phyloP scores from a whole-genome alignment of 2,329 filamentous ascomycete genomes.

The Clonostachys sp. region DNA sequence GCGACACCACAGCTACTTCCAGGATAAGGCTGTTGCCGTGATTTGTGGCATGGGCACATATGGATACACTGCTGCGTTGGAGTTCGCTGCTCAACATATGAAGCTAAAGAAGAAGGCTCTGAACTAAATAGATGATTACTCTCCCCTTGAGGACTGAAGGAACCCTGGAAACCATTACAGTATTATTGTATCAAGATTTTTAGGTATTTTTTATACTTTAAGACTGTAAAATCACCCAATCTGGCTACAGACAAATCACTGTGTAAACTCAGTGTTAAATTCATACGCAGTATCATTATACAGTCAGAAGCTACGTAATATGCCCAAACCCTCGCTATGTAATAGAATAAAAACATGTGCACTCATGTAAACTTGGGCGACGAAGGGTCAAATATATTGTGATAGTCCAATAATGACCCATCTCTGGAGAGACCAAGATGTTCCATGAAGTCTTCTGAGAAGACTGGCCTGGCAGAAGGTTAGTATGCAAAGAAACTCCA shows the following conservation, averaged over 20 bases:
- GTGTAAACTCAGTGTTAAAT: too few relatives aligned
- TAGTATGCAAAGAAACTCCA: not conserved
- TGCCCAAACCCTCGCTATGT: too few relatives aligned
- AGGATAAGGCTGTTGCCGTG: conserved; percentile 71
- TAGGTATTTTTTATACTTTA: not conserved
- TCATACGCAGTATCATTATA: too few relatives aligned
- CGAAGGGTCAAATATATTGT: too few relatives aligned
- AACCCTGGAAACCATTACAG: not conserved
- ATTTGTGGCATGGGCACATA: conserved; percentile 64
- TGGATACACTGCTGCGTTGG: conserved; percentile 58
- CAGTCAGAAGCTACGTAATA: too few relatives aligned
- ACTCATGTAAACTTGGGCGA: too few relatives aligned
- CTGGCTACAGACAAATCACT: too few relatives aligned
- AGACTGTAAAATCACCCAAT: not conserved
- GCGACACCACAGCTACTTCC: conserved; percentile 66
- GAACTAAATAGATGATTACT: conserved; percentile 1
- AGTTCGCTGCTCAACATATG: conserved; percentile 43
- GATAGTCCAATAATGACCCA: not conserved
- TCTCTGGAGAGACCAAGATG: conserved; percentile 1
- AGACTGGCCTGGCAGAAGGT: not conserved
- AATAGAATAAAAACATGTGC: too few relatives aligned
- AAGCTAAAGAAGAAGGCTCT: conserved; percentile 24
- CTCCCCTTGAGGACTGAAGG: too few relatives aligned
- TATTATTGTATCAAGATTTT: not conserved
- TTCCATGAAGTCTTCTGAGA: conserved; percentile 2